Base-by-base conservation (phyloP, 2,329 filamentous ascomycete genomes). In the Aspergillus pseudonomiae region DNA sequence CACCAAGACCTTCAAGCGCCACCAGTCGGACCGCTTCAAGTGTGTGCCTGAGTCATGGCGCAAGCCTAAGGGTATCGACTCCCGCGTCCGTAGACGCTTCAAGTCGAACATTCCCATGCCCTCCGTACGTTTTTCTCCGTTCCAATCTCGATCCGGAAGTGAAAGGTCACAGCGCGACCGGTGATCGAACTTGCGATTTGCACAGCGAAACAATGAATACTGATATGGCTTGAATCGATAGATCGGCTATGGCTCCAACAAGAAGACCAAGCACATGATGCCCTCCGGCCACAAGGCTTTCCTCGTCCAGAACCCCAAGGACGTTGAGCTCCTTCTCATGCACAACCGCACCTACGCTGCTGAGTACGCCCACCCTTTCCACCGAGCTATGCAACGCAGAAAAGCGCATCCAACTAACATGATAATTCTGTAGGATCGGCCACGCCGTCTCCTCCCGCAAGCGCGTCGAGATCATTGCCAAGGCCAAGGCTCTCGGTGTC, bases 41-140 rank as follows among this genome's bases (percentile, higher is more conserved):
- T 90, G 95, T 81, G 90, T 98, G 75, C 90, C 87, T 80, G 82
- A 91, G 74, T 90, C 88, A 88, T 99, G 95, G 95, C 91, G 95
- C 86, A 99, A 98, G 89, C 95, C 95, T 75, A 99, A 99, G 92
- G 95, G 95, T 93, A 99, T 99, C 84, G 95, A 99, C 86, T 96
- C 94, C 88, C 87, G 92, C 79, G 94, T 99, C 81, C 92, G 95
- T 82, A 90, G 95, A 88, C 92, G 95, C 75, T 99, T 99, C 89
- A 93, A 92, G 85, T 93, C 95, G 80, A 92, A 92, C 85, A 91
- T 91, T 84, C 89, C 89, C 79, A 98, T 99, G 94, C 95, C 95
- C 85, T 96, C 93, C 88, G 94, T 97, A 94, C 81, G 92, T 89
- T 61, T 24, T 21, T 39, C 39, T 41, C 39, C 39, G 39, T 41